Evolutionary conservation across 164 flowering plant genomes (phyloP).

Genomic region (Macadamia tetraphylla): DNA sequence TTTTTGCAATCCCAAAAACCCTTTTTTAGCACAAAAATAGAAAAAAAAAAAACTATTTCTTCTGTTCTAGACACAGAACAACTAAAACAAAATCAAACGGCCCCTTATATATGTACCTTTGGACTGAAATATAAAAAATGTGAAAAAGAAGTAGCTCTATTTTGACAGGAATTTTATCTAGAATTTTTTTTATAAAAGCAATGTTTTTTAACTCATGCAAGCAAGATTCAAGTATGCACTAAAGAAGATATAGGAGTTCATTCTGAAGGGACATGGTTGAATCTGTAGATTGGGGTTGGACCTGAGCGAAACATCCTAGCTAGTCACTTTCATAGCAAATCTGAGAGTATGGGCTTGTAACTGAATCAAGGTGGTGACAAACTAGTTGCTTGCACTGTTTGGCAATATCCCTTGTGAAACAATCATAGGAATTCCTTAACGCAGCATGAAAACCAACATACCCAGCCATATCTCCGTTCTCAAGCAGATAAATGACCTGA

Average conservation of each 20-base stretch:
- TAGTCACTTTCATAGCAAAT: slow-evolving; percentile 65
- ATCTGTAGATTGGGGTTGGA: slow-evolving; percentile 23
- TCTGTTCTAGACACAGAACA: too few relatives aligned
- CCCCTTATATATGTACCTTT: neutral
- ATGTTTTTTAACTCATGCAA: slow-evolving; percentile 79
- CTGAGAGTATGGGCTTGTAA: slow-evolving; percentile 90
- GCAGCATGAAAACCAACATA: slow-evolving; percentile 93
- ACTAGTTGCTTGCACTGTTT: slow-evolving; percentile 89
- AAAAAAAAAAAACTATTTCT: too few relatives aligned
- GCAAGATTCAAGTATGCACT: slow-evolving; percentile 84
- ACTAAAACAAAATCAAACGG: too few relatives aligned
- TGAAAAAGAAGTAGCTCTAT: neutral
- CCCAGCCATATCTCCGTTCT: slow-evolving; percentile 71
- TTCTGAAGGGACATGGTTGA: slow-evolving; percentile 48
- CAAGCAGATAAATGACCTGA: neutral
- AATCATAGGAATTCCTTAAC: slow-evolving; percentile 63
- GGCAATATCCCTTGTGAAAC: slow-evolving; percentile 66
- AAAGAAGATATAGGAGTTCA: slow-evolving; percentile 71
- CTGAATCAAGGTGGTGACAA: slow-evolving; percentile 93
- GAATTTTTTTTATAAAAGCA: slow-evolving; percentile 33
- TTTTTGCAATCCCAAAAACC: too few relatives aligned
- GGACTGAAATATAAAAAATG: neutral
- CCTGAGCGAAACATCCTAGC: slow-evolving; percentile 35
- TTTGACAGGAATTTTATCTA: neutral
- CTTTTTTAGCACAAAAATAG: too few relatives aligned